Evolutionary conservation across 2,329 filamentous ascomycete genomes (phyloP).

Genomic region (Bipolaris oryzae): DNA sequence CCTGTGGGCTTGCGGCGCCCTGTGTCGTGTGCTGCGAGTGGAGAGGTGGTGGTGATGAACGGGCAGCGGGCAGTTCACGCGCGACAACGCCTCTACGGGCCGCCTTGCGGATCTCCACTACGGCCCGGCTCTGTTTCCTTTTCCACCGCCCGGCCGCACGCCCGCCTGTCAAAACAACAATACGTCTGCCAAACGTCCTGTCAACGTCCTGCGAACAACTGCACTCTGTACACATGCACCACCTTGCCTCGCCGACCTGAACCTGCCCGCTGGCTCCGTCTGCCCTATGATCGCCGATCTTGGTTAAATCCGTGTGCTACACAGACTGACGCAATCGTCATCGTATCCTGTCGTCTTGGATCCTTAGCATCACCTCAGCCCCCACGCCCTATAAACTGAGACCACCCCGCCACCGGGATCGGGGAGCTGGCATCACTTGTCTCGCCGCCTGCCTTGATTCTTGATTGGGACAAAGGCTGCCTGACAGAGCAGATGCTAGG

Average conservation of each 20-base stretch:
- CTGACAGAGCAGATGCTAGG: slow-evolving; percentile 13
- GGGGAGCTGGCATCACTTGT: slow-evolving; percentile 1
- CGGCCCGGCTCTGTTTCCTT: not conserved
- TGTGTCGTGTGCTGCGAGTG: not conserved
- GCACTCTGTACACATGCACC: not conserved
- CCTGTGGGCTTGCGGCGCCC: not conserved
- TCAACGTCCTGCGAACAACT: not conserved
- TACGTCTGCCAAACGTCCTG: not conserved
- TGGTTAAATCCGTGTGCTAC: not conserved
- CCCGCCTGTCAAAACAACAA: too few relatives aligned
- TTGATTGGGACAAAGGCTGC: slow-evolving; percentile 13
- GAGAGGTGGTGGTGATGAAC: not conserved
- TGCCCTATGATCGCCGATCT: not conserved
- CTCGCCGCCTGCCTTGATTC: slow-evolving; percentile 1
- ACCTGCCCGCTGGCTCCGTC: not conserved
- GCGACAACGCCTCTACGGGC: slow-evolving; percentile 1
- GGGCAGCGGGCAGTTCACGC: not conserved
- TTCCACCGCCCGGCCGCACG: not conserved
- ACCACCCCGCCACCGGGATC: slow-evolving; percentile 6
- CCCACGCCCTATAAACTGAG: not conserved
- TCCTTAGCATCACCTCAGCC: slow-evolving; percentile 2
- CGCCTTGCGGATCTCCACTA: slow-evolving; percentile 2
- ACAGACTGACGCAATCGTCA: not conserved
- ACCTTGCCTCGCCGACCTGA: not conserved
- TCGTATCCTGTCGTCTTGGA: not conserved